phyloP scores from a whole-genome alignment of 108 stramenopile genomes.

The Cyclotella baltica region DNA sequence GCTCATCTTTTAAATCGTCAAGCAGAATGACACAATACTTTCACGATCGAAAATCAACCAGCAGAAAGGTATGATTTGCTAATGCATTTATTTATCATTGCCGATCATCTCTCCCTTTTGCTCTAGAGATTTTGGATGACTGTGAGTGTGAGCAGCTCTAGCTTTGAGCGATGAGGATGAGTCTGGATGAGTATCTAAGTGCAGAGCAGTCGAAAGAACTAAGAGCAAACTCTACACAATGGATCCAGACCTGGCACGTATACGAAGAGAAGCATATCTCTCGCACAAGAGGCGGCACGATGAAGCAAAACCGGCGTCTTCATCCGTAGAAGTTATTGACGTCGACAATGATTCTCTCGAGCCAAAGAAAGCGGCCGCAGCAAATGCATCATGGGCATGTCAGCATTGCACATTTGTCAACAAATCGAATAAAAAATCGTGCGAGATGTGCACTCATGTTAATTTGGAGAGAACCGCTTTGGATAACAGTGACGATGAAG shows the following conservation, averaged over 20 bases:
- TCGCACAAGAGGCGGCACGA: background rate
- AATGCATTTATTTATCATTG: too few species aligned
- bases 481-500: background rate
- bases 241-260: constrained; percentile 7
- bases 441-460: constrained; percentile 2
- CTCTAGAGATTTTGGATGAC: too few species aligned
- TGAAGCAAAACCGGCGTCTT: background rate
- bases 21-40: too few species aligned
- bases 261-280: constrained; percentile 11
- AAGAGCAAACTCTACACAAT: too few species aligned
- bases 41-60: too few species aligned
- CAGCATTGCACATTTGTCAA: background rate
- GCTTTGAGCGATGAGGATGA: too few species aligned
- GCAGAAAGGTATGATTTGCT: too few species aligned
- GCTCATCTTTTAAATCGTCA: too few species aligned
- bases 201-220: too few species aligned
- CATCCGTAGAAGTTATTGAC: background rate
- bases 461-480: background rate
- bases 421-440: background rate
- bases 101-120: too few species aligned
- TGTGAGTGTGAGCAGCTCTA: too few species aligned
- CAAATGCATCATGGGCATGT: background rate
- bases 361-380: background rate
- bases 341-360: background rate
- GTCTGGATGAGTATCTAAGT: too few species aligned